Base-by-base conservation (phyloP, 139 green algal genomes). In the Chlorella sp. region DNA sequence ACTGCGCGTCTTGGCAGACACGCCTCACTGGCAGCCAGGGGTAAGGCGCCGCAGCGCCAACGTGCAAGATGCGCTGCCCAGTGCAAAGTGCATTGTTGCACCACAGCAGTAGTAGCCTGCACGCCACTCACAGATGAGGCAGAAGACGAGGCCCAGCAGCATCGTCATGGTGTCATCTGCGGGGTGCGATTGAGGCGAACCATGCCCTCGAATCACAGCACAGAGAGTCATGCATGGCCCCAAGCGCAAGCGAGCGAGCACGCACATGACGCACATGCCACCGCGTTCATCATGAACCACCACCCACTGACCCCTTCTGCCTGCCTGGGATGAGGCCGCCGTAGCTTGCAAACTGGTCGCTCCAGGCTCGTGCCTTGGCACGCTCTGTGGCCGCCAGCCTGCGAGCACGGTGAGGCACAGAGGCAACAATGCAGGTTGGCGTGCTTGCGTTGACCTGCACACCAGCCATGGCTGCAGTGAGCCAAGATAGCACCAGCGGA, bases 351-450 rank as follows among this genome's bases (percentile, higher is more conserved):
- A 38, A 5, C 80, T 93, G 91, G 4, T 92, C 51, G 64, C 86
- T 54, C 93, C 92, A 96, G 44, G 93, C 65, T 36, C 83, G 76
- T 6, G n/a, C 58, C 51, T 90, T 90, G 26, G 93, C 92, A 0
- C 92, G 87, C 26, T 86, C 82, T 0, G 92, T 95, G 75, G 80
- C 81, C 0, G 89, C 80, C 65, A 46, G 44, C 32, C 62, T 78
- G 73, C 73, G 7, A 2, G 1, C 20, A 8, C 48, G 13, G 26
- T 5, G 65, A 43, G n/a, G 5, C 34, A 24, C 3, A 43, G 64
- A 8, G 28, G 64, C 5, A 16, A 40, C n/a, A 13, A 40, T 40
- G 28, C 3, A 30, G 26, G 20, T 9, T 28, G 26, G 62, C n/a
- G n/a, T n/a, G n/a, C n/a, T n/a, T n/a, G n/a, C n/a, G n/a, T n/a